phyloP scores from a whole-genome alignment of 2,329 filamentous ascomycete genomes.

The Coleophoma crateriformis region DNA sequence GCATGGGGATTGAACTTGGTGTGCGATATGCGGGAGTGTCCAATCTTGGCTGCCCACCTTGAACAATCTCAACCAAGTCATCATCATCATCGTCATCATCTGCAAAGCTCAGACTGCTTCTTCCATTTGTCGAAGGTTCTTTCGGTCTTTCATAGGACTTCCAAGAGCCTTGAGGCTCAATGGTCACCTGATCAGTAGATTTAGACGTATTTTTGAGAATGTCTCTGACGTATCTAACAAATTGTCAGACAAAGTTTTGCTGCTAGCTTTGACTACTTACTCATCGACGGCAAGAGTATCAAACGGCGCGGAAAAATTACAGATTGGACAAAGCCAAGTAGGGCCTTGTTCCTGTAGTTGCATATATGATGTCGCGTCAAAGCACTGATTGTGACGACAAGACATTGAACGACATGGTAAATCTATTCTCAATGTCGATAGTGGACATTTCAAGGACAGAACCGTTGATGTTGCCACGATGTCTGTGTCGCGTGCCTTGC shows the following conservation, averaged over 20 bases:
- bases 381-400: slow-evolving; percentile 91
- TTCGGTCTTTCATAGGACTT: slow-evolving; percentile 26
- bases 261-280: slow-evolving; percentile 39
- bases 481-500: slow-evolving; percentile 78
- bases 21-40: slow-evolving; percentile 15
- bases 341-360: slow-evolving; percentile 94
- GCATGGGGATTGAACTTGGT: slow-evolving; percentile 10
- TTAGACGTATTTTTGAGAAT: slow-evolving; percentile 71
- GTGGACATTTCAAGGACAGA: slow-evolving; percentile 86
- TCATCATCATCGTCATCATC: slow-evolving; percentile 43
- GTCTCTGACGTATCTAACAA: slow-evolving; percentile 73
- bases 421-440: slow-evolving; percentile 78
- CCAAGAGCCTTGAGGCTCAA: slow-evolving; percentile 86
- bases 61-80: slow-evolving; percentile 43
- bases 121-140: slow-evolving; percentile 11
- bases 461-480: slow-evolving; percentile 84
- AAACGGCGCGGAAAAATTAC: slow-evolving; percentile 77
- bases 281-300: slow-evolving; percentile 82
- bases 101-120: slow-evolving; percentile 26
- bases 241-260: slow-evolving; percentile 7
- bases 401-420: slow-evolving; percentile 73
- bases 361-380: slow-evolving; percentile 87
- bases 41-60: slow-evolving; percentile 21
- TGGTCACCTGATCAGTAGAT: slow-evolving; percentile 76
- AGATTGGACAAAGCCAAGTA: slow-evolving; percentile 94